phyloP scores from a whole-genome alignment of 768 basidiomycete species.

The Clitopilus passeckerianus region DNA sequence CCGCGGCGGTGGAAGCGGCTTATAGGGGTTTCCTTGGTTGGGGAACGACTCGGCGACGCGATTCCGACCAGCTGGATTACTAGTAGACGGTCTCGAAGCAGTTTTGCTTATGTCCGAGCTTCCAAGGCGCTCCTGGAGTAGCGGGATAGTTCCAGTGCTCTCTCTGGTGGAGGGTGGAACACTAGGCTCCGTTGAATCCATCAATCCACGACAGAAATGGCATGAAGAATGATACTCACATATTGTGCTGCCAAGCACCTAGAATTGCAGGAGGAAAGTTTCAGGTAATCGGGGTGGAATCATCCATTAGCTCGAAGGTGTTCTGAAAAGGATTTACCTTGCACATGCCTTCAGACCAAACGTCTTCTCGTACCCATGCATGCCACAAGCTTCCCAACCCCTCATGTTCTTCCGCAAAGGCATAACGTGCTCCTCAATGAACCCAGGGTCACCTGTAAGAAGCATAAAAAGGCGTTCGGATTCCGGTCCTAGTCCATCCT shows the following conservation, averaged over 20 bases:
- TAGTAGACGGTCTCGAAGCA: neutral
- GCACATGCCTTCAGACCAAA: slow-evolving; percentile 8
- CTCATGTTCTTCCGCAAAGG: slow-evolving; percentile 2
- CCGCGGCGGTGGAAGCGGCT: too few species aligned
- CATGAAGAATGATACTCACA: slow-evolving; percentile 3
- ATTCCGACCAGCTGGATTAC: neutral
- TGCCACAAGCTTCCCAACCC: slow-evolving; percentile 10
- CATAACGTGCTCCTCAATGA: neutral
- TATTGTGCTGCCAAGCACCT: slow-evolving; percentile 11
- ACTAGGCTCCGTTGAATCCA: too few species aligned
- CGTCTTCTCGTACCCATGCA: slow-evolving; percentile 4
- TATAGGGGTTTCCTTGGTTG: neutral
- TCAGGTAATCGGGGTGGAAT: neutral
- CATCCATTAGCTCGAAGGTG: neutral
- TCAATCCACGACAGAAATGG: too few species aligned
- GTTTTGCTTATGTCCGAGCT: neutral
- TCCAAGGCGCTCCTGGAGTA: neutral
- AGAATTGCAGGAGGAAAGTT: neutral
- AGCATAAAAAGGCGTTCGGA: neutral
- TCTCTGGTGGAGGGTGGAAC: too few species aligned
- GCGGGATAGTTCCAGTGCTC: too few species aligned
- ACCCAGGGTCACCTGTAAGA: neutral
- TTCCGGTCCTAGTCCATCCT: neutral
- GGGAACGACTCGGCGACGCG: neutral
- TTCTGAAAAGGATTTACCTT: neutral